phyloP scores from a whole-genome alignment of 2,329 filamentous ascomycete species.

The Xylariaceae sp. region DNA sequence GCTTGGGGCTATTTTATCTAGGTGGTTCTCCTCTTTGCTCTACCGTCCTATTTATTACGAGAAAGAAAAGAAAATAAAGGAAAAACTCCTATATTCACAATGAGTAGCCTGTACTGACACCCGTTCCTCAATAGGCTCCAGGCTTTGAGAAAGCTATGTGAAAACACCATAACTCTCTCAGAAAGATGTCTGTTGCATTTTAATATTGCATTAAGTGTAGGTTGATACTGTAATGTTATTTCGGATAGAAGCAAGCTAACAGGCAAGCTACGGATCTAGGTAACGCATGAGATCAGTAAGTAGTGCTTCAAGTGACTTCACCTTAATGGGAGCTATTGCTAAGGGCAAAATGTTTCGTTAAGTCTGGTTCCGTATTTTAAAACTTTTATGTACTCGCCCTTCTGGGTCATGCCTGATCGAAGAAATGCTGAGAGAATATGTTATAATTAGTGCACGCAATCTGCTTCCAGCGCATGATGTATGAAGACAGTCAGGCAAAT shows the following conservation, averaged over 20 bases:
- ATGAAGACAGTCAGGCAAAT: not conserved
- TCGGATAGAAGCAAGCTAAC: not conserved
- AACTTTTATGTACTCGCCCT: no score
- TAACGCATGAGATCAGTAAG: constrained; percentile 7
- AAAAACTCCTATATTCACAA: not conserved
- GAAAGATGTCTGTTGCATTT: not conserved
- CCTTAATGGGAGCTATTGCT: no score
- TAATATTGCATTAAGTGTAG: not conserved
- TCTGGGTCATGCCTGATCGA: no score
- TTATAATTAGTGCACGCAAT: constrained; percentile 6
- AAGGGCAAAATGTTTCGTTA: no score
- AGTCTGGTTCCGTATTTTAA: no score
- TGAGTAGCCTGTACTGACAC: not conserved
- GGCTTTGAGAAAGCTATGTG: not conserved
- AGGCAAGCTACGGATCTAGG: not conserved
- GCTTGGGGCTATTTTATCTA: no score
- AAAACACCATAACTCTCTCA: not conserved
- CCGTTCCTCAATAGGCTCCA: not conserved
- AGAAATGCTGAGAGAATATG: no score
- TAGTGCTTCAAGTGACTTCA: no score
- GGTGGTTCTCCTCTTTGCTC: no score
- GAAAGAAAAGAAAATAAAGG: no score
- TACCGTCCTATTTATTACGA: no score
- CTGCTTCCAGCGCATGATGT: not conserved
- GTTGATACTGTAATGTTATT: not conserved